phyloP scores from a whole-genome alignment of 116 monocot species.

The Posidonia oceanica region DNA sequence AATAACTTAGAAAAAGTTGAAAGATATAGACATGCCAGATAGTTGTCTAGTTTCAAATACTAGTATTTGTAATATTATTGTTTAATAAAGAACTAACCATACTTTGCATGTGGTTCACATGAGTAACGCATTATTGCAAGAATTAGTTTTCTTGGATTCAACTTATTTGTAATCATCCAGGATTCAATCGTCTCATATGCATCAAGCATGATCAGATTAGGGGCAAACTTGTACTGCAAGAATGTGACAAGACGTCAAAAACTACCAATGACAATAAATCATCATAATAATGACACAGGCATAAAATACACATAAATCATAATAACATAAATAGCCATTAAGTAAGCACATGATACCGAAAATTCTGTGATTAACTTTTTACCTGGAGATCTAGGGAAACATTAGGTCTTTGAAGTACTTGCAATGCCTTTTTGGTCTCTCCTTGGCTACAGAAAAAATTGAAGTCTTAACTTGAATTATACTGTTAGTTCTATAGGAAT shows the following conservation, averaged over 20 bases:
- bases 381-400: constrained; percentile 90
- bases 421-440: constrained; percentile 88
- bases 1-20: no score
- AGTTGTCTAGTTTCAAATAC: background rate
- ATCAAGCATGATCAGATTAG: constrained; percentile 95
- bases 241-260: background rate
- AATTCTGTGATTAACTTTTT: background rate
- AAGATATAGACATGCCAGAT: background rate
- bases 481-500: background rate
- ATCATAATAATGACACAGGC: background rate
- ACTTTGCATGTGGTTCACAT: constrained; percentile 99
- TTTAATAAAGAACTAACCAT: constrained; percentile 6
- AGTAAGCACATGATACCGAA: background rate
- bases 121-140: constrained; percentile 99
- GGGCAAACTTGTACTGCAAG: constrained; percentile 98
- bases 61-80: background rate
- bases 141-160: constrained; percentile 93
- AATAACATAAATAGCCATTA: background rate
- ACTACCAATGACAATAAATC: constrained; percentile 1
- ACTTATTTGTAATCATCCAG: constrained; percentile 82
- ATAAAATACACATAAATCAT: background rate
- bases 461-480: no score
- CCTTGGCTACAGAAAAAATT: constrained; percentile 64
- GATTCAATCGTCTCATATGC: constrained; percentile 98
- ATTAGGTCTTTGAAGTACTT: constrained; percentile 82